Conservation (phyloP, 768 basidiomycete genomes). For the Phaeotremella fagi region DNA sequence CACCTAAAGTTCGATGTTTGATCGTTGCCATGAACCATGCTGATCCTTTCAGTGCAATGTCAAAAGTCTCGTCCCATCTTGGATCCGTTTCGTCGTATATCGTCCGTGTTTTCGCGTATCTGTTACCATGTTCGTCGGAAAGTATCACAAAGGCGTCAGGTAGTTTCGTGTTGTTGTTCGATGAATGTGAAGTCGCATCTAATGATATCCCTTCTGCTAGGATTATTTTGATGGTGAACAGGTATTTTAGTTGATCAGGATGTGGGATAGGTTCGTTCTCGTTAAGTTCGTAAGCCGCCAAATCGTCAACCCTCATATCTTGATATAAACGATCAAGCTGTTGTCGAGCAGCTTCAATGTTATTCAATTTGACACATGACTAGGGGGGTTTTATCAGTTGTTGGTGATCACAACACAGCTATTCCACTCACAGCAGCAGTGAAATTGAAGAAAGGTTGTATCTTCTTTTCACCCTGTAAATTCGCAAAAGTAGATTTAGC, state of each 20-base stretch:
- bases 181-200: constrained; percentile 61
- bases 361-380: constrained; percentile 96
- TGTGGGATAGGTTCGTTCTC: constrained; percentile 6
- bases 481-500: constrained; percentile 54
- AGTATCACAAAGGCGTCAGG: constrained; percentile 91
- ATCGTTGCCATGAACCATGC: constrained; percentile 96
- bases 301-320: constrained; percentile 82
- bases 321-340: constrained; percentile 91
- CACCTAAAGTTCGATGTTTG: constrained; percentile 79
- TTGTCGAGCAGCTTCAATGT: constrained; percentile 84
- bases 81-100: constrained; percentile 86
- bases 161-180: constrained; percentile 50
- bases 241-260: constrained; percentile 52
- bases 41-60: constrained; percentile 86
- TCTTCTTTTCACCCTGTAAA: constrained; percentile 73
- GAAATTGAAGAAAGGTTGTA: constrained; percentile 87
- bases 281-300: constrained; percentile 49
- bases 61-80: constrained; percentile 98
- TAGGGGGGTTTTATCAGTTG: constrained; percentile 42
- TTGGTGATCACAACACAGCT: background rate
- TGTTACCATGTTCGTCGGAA: constrained; percentile 83
- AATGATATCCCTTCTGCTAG: constrained; percentile 84
- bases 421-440: constrained; percentile 55
- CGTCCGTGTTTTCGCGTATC: constrained; percentile 89
- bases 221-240: constrained; percentile 91